Evolutionary conservation across 306 rosid species (phyloP), one percentile per base, ranked within the genome.

Genomic region (Cucumis melo): DNA sequence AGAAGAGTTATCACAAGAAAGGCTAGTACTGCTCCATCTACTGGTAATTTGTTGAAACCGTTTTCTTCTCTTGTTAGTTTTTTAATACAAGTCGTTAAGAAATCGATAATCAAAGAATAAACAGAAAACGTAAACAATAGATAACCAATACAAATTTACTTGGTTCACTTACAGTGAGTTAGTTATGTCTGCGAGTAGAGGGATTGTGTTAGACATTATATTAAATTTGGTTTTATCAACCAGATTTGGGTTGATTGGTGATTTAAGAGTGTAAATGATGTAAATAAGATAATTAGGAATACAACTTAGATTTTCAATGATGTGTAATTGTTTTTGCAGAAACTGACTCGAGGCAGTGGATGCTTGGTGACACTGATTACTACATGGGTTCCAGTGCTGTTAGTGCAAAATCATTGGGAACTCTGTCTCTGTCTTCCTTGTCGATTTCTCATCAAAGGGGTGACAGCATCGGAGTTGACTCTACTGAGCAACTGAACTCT

Each of bases 1-100:
- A 80, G 82, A 44, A 84, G 79, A 84, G 82, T 88, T 73, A 67
- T 84, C 79, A 87, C 85, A 51, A 87, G 88, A 82, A 83, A 87
- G 61, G 87, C 88, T 16, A 82, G 71, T 81, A 59, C 86, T 80
- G 66, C 86, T 51, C 80, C 89, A 67, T 80, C 78, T 17, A 64
- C 80, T 60, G 60, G 73, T 70, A 93, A 96, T 91, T 85, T 75
- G 83, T 81, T 56, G 61, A 56, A 85, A 79, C 67, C 42, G 55
- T 76, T 84, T 70, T 53, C 77, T 76, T 78, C 83, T 71, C 17
- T 55, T 59, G 60, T 32, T 14, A 56, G 17, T 27, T 53, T 76
- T 67, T 71, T 67, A 12, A 67, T 42, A 67, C 17, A 19, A 36
- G n/a, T 23, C 5, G 36, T 32, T 32, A 32, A 32, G 36, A 32